These are phyloP conservation scores for Cadophora gregata DNA, from an alignment of 2,329 filamentous ascomycete genomes.

Conservation along the genomic window DNA sequence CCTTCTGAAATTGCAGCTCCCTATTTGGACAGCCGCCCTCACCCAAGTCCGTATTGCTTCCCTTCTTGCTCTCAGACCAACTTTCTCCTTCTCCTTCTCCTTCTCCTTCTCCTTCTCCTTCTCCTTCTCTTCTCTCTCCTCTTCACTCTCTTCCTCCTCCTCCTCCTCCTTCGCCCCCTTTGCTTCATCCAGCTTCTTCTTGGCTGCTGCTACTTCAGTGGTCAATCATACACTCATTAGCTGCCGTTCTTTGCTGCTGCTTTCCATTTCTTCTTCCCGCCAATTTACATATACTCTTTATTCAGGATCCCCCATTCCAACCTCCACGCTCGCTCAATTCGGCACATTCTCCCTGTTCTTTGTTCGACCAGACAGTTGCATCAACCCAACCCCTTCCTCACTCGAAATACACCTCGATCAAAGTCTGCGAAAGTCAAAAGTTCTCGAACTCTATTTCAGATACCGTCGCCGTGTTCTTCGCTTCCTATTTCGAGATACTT, in stretches of 20 bases:
- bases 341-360: slow-evolving; percentile 44
- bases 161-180: slow-evolving; percentile 28
- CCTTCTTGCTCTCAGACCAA: slow-evolving; percentile 11
- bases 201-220: slow-evolving; percentile 31
- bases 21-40: slow-evolving; percentile 17
- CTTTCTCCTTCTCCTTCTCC: slow-evolving; percentile 13
- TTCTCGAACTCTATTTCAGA: slow-evolving; percentile 20
- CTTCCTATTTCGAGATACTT: slow-evolving; percentile 33
- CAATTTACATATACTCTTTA: slow-evolving; percentile 34
- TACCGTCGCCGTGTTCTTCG: slow-evolving; percentile 26
- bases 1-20: slow-evolving; percentile 21
- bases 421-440: slow-evolving; percentile 13
- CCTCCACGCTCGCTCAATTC: slow-evolving; percentile 35
- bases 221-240: slow-evolving; percentile 37
- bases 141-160: slow-evolving; percentile 27
- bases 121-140: slow-evolving; percentile 28
- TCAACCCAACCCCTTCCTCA: slow-evolving; percentile 2
- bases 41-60: slow-evolving; percentile 19
- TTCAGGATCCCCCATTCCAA: slow-evolving; percentile 24
- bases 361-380: slow-evolving; percentile 42
- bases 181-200: slow-evolving; percentile 28
- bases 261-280: slow-evolving; percentile 25
- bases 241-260: slow-evolving; percentile 35
- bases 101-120: slow-evolving; percentile 28
- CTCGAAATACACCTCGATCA: slow-evolving; percentile 9